phyloP scores from a whole-genome alignment of 2,329 filamentous ascomycete genomes.

The Aspergillus intermedius region DNA sequence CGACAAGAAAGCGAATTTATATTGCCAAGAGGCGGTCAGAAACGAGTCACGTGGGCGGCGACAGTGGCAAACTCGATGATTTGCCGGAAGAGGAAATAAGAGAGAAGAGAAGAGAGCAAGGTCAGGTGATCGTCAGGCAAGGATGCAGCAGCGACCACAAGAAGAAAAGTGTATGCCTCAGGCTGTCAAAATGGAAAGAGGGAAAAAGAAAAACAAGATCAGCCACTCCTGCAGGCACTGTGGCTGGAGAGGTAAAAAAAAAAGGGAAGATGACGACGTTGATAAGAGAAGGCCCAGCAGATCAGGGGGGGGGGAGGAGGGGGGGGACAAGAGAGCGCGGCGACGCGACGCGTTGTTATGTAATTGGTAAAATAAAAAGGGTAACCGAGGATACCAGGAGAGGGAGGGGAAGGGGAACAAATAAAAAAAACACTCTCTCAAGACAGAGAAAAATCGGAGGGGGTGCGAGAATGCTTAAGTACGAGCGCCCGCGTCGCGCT shows the following conservation, averaged over 20 bases:
- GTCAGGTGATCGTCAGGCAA: constrained; percentile 14
- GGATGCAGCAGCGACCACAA: constrained; percentile 6
- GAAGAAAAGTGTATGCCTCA: constrained; percentile 4
- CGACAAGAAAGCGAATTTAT: constrained; percentile 36
- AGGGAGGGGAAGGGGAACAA: background rate
- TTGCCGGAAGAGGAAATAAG: constrained; percentile 6
- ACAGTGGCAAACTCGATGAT: constrained; percentile 1
- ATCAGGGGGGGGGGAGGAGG: background rate
- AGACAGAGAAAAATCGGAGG: constrained; percentile 34
- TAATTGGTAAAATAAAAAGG: background rate
- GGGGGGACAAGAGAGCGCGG: background rate
- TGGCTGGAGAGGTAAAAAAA: background rate
- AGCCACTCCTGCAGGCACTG: constrained; percentile 1
- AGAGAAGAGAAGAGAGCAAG: constrained; percentile 5
- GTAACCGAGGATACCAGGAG: constrained; percentile 7
- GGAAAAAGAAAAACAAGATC: background rate
- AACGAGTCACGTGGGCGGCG: constrained; percentile 32
- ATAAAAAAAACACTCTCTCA: constrained; percentile 20
- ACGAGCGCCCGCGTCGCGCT: constrained; percentile 29
- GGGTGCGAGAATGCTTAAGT: constrained; percentile 40
- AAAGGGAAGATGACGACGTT: background rate
- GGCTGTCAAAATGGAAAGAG: constrained; percentile 2
- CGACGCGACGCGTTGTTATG: constrained; percentile 1
- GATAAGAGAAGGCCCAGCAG: background rate
- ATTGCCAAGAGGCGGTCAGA: constrained; percentile 35